A percentile compares a stretch with the other conserved stretches of the same genome.
These are phyloP conservation scores for Aegilops tauschii DNA, from an alignment of 176 grass and related monocot species.

Conservation along the genomic window DNA sequence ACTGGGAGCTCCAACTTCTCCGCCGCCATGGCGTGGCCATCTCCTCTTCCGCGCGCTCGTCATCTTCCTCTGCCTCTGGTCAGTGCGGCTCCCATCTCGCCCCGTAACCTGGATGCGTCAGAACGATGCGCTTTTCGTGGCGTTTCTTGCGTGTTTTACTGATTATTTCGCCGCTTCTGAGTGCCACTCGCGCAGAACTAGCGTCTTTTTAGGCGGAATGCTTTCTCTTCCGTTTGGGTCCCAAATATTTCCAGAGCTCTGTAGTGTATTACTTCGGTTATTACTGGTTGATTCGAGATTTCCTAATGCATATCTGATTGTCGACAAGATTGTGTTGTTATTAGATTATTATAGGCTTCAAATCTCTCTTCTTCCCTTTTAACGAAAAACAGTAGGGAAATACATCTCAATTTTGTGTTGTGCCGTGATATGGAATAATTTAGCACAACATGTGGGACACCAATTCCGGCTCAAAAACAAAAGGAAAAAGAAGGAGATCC, in stretches of 20 bases:
- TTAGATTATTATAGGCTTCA: background rate
- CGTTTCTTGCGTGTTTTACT: background rate
- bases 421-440: too few relatives aligned
- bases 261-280: background rate
- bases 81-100: background rate
- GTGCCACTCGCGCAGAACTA: background rate
- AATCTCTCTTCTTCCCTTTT: background rate
- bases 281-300: background rate
- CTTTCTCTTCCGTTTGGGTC: background rate
- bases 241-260: background rate
- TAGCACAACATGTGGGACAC: too few relatives aligned
- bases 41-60: background rate
- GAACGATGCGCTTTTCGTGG: background rate
- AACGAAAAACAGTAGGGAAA: background rate
- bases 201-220: background rate
- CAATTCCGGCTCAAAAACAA: background rate
- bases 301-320: background rate
- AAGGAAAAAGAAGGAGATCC: background rate
- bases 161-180: background rate
- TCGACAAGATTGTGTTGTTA: background rate
- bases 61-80: slow-evolving; percentile 22
- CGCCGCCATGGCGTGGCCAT: slow-evolving; percentile 9
- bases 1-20: background rate
- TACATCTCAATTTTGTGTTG: too few relatives aligned
- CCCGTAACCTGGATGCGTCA: background rate